Conservation (phyloP, 192 early-diverging fungal genomes). For the Podila epigama region DNA sequence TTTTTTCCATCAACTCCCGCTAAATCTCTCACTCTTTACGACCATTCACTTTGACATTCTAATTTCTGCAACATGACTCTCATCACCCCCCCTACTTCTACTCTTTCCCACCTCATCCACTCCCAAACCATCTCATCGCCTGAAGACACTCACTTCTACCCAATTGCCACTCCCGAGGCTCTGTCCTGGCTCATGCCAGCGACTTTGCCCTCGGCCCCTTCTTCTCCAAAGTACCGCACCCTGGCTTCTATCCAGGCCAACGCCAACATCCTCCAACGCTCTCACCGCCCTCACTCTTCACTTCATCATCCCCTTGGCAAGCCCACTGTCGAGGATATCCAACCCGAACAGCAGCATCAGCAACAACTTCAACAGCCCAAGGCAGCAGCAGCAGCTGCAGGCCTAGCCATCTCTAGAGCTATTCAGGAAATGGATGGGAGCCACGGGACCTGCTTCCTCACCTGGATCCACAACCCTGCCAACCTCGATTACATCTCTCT, state of each 20-base stretch:
- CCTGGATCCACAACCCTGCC: slow-evolving; percentile 49
- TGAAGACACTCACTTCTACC: slow-evolving; percentile 6
- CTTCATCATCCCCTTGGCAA: slow-evolving; percentile 7
- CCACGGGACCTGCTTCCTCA: slow-evolving; percentile 43
- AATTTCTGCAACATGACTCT: slow-evolving; percentile 31
- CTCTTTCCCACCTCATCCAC: slow-evolving; percentile 7
- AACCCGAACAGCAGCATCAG: background rate
- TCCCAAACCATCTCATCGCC: slow-evolving; percentile 1
- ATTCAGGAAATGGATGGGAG: slow-evolving; percentile 46
- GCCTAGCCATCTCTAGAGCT: slow-evolving; percentile 13
- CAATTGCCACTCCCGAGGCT: slow-evolving; percentile 9
- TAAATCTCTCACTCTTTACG: background rate
- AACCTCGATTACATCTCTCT: slow-evolving; percentile 50
- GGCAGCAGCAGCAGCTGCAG: background rate
- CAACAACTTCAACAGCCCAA: background rate
- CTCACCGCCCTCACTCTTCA: background rate
- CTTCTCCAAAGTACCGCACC: slow-evolving; percentile 42
- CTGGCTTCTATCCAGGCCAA: slow-evolving; percentile 34
- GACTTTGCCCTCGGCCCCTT: slow-evolving; percentile 17
- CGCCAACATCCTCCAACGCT: background rate
- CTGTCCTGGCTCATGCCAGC: slow-evolving; percentile 47
- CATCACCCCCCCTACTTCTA: slow-evolving; percentile 16
- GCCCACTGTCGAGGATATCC: slow-evolving; percentile 24
- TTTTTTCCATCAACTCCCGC: slow-evolving; percentile 1
- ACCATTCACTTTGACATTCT: background rate